A percentile compares a stretch with the other conserved stretches of the same genome.
These are phyloP conservation scores for Catunica adiposa DNA, from an alignment of 2,329 filamentous ascomycete species.

Conservation along the genomic window DNA sequence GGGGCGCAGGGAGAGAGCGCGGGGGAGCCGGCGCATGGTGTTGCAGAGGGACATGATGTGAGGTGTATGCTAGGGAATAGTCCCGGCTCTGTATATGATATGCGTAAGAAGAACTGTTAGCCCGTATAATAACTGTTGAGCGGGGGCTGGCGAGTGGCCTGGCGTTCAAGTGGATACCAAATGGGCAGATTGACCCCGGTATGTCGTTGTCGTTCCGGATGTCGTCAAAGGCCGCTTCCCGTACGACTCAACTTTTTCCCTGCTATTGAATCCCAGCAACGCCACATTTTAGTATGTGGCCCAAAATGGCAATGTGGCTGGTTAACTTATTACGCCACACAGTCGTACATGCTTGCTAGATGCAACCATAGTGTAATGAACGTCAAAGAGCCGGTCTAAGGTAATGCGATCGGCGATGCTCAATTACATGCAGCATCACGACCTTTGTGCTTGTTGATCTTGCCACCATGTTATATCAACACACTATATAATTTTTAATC, in stretches of 20 bases:
- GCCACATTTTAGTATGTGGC: background rate
- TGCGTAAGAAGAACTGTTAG: background rate
- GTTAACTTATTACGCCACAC: background rate
- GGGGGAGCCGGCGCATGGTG: slow-evolving; percentile 27
- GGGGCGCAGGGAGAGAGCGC: slow-evolving; percentile 22
- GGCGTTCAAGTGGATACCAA: background rate
- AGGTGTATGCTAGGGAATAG: background rate
- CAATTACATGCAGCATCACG: too few relatives aligned
- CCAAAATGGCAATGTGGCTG: background rate
- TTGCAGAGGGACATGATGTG: slow-evolving; percentile 8
- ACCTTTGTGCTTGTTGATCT: too few relatives aligned
- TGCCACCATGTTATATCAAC: too few relatives aligned
- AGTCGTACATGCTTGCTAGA: background rate
- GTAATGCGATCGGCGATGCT: too few relatives aligned
- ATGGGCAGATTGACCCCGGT: background rate
- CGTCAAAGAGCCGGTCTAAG: too few relatives aligned
- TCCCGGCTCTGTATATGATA: background rate
- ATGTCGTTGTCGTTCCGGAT: background rate
- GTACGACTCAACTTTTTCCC: background rate
- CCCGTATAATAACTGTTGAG: background rate
- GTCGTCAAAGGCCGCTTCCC: background rate
- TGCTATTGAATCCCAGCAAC: background rate
- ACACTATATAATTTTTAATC: too few relatives aligned
- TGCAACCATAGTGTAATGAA: too few relatives aligned
- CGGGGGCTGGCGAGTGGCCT: background rate